phyloP scores from a whole-genome alignment of 352 stramenopile genomes.

The Phytophthora crassamura region DNA sequence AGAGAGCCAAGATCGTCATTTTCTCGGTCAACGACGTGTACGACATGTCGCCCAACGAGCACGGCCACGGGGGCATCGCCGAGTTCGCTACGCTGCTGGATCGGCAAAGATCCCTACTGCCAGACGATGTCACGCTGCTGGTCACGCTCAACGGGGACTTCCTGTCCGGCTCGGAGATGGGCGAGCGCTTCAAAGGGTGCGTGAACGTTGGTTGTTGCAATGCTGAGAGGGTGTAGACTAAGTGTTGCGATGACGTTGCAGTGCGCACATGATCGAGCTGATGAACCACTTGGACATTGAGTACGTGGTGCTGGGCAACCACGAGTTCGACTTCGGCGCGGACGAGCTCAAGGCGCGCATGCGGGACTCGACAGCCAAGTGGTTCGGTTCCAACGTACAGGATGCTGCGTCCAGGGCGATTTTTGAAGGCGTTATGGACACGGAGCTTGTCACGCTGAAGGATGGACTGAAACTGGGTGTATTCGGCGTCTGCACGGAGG shows the following conservation, averaged over 20 bases:
- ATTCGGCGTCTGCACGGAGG: conserved; percentile 76
- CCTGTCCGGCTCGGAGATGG: conserved; percentile 71
- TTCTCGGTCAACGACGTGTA: conserved; percentile 82
- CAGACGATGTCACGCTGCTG: conserved; percentile 58
- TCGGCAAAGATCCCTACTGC: conserved; percentile 47
- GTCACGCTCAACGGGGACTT: conserved; percentile 86
- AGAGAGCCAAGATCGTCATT: conserved; percentile 55
- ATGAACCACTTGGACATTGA: conserved; percentile 78
- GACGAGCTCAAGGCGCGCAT: conserved; percentile 62
- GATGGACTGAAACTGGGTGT: conserved; percentile 68
- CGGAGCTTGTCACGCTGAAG: conserved; percentile 51
- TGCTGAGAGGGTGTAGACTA: conserved; percentile 3
- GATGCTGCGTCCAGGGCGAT: conserved; percentile 44
- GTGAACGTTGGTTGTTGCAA: conserved; percentile 2
- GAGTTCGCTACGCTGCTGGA: conserved; percentile 73
- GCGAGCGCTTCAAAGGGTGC: conserved; percentile 69
- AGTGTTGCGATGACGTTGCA: conserved; percentile 22
- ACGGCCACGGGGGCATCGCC: conserved; percentile 64
- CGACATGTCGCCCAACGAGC: conserved; percentile 69
- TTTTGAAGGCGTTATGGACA: conserved; percentile 57
- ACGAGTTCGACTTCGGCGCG: conserved; percentile 83
- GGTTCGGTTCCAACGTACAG: conserved; percentile 78
- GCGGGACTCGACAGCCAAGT: conserved; percentile 66
- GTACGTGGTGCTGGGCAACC: conserved; percentile 82
- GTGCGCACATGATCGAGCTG: conserved; percentile 79